Conservation (phyloP, 2,329 filamentous ascomycete genomes). For the Aaosphaeria pasadenensis region DNA sequence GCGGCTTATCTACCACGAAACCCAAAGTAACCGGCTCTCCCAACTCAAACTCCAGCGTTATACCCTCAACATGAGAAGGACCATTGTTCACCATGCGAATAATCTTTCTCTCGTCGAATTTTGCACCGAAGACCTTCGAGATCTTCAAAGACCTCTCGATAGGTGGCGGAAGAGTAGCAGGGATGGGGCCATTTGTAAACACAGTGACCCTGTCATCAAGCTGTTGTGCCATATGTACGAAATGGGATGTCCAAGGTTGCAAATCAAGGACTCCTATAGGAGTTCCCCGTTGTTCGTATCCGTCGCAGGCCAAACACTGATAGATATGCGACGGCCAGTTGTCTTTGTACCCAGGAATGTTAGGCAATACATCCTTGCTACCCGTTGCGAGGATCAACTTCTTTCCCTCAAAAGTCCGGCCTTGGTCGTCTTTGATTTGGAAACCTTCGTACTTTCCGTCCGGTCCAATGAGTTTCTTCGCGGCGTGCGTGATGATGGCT, state of each 20-base stretch:
- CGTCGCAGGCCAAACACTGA: conserved; percentile 60
- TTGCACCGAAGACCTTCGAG: conserved; percentile 17
- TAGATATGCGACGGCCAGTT: conserved; percentile 50
- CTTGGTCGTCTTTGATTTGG: conserved; percentile 42
- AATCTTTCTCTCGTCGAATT: conserved; percentile 23
- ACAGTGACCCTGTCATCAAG: conserved; percentile 27
- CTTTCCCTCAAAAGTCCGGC: conserved; percentile 45
- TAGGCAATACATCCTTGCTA: conserved; percentile 49
- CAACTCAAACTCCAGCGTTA: conserved; percentile 26
- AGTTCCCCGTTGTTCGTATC: conserved; percentile 55
- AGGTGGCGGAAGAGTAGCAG: conserved; percentile 1
- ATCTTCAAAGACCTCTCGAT: conserved; percentile 19
- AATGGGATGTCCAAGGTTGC: conserved; percentile 17
- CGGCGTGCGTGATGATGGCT: conserved; percentile 15
- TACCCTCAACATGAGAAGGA: conserved; percentile 16
- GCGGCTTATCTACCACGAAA: conserved; percentile 23
- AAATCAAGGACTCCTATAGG: conserved; percentile 26
- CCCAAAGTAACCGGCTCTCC: conserved; percentile 23
- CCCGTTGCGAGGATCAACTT: conserved; percentile 58
- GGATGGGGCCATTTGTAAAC: conserved; percentile 20
- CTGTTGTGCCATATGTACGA: conserved; percentile 20
- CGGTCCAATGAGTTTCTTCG: conserved; percentile 15
- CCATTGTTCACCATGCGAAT: conserved; percentile 25
- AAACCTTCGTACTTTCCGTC: conserved; percentile 29
- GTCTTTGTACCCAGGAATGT: conserved; percentile 53